A percentile compares a stretch with the other conserved stretches of the same genome.
These are phyloP conservation scores for Penicillium verhagenii DNA, from an alignment of 495 filamentous ascomycete genomes.

Conservation along the genomic window DNA sequence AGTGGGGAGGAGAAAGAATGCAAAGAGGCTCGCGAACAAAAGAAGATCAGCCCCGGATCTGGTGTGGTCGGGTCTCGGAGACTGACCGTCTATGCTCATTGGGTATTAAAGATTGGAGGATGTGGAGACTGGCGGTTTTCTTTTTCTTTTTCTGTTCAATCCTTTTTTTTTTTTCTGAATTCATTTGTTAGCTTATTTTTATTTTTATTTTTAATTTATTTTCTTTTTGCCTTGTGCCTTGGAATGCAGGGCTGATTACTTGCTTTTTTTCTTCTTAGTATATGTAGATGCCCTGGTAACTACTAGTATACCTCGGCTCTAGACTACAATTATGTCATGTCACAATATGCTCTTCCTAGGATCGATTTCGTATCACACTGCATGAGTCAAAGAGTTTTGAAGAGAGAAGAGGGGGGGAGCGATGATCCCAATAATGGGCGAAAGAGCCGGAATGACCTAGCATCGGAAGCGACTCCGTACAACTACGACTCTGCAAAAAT, in stretches of 20 bases:
- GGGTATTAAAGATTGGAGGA: too few species aligned
- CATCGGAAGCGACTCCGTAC: neutral
- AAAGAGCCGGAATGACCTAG: neutral
- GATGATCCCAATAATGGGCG: neutral
- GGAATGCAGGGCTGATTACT: conserved; percentile 14
- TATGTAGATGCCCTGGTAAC: neutral
- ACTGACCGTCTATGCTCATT: conserved; percentile 15
- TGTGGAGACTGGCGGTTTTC: neutral
- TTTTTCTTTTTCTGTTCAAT: neutral
- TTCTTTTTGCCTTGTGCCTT: neutral
- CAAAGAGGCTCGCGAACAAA: conserved; percentile 18
- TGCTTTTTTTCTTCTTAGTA: neutral
- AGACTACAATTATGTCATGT: neutral
- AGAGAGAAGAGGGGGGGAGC: neutral
- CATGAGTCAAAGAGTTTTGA: neutral
- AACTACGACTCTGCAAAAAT: neutral
- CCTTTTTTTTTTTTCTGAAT: neutral
- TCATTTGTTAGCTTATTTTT: neutral
- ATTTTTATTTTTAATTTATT: neutral
- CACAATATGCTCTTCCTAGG: neutral
- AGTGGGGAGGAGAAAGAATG: conserved; percentile 4
- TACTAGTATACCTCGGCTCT: neutral
- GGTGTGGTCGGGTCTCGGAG: conserved; percentile 16
- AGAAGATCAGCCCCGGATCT: conserved; percentile 19
- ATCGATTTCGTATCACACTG: conserved; percentile 2